Evolutionary conservation across 2,329 filamentous ascomycete genomes (phyloP), one percentile per base, ranked within the genome.

Genomic region (Colletotrichum limetticola): DNA sequence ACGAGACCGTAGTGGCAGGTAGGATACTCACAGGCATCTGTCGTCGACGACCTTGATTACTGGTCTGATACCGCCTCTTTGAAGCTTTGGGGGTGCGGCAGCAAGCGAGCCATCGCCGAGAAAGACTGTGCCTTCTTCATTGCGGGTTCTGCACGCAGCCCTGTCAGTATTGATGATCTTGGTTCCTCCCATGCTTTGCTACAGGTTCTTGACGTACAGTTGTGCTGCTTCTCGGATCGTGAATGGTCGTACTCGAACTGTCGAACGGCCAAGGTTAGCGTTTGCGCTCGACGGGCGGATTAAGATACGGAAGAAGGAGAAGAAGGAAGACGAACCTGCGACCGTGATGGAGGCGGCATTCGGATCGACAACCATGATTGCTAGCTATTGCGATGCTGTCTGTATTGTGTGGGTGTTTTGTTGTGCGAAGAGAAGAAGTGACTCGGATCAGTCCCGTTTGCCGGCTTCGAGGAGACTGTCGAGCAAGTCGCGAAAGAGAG

Each of bases 31-130:
- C 97, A 99, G 86, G 86, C 97, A 98, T 79, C 94, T 94, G 81
- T 98, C 95, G 80, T 99, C 97, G 66, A 99, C 90, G 24, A 99
- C 95, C 84, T 98, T 98, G 84, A 99, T 94, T 66, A 99, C 95
- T 1, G 94, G 92, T 78, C 95, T 90, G 69, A 99, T 91, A 8
- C 97, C 97, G 79, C 95, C 95, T 77, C 94, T 91, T 74, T 93
- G 91, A 37, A 98, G 89, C 80, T 96, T 97, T 0, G 95, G 95
- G 0, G 96, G 95, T 16, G 90, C 92, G 58, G 91, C 93, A n/a
- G 97, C 97, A 69, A 99, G 88, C 22, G 96, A 98, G 72, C 97
- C 97, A 82, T 99, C 97, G 74, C 97, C 97, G n/a, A 99, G 90
- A 81, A 99, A 99, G 49, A 98, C 83, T 5, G 94, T 95, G 66